phyloP scores from a whole-genome alignment of 352 stramenopile genomes.

The Phytophthora ramorum region DNA sequence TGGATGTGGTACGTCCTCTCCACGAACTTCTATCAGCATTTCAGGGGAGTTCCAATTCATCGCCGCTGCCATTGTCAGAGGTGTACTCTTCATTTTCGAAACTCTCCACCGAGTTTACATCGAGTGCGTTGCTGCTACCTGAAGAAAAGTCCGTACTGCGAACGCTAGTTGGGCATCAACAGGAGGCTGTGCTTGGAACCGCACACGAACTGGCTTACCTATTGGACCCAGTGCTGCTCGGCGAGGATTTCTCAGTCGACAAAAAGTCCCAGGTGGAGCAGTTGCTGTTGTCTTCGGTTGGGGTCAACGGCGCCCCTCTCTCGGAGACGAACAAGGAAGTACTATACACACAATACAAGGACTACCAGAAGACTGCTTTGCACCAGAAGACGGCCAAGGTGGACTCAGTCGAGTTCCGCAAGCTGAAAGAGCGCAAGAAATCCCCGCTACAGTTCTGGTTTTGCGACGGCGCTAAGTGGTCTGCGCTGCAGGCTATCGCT shows the following conservation, averaged over 20 bases:
- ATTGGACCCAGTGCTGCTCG: constrained; percentile 53
- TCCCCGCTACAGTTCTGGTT: constrained; percentile 63
- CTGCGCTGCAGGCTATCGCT: constrained; percentile 51
- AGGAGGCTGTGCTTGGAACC: constrained; percentile 21
- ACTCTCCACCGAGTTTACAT: constrained; percentile 31
- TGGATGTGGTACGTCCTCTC: constrained; percentile 41
- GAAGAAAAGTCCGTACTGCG: constrained; percentile 37
- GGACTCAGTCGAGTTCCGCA: constrained; percentile 45
- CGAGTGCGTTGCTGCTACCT: constrained; percentile 23
- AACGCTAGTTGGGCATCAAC: constrained; percentile 29
- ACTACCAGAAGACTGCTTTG: constrained; percentile 46
- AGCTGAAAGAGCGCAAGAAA: constrained; percentile 60
- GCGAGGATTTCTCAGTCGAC: constrained; percentile 42
- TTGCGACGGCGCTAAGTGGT: constrained; percentile 55
- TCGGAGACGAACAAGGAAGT: constrained; percentile 40
- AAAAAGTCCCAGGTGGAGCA: constrained; percentile 44
- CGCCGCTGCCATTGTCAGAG: constrained; percentile 43
- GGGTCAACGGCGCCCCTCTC: constrained; percentile 24
- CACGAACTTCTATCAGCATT: constrained; percentile 30
- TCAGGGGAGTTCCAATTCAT: background rate
- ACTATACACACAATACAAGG: constrained; percentile 55
- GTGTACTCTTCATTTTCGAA: constrained; percentile 36
- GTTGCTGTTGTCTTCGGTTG: constrained; percentile 36
- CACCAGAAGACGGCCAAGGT: constrained; percentile 41
- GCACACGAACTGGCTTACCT: constrained; percentile 44